phyloP scores from a whole-genome alignment of 176 grass and related monocot species.

The Triticum dicoccoides region DNA sequence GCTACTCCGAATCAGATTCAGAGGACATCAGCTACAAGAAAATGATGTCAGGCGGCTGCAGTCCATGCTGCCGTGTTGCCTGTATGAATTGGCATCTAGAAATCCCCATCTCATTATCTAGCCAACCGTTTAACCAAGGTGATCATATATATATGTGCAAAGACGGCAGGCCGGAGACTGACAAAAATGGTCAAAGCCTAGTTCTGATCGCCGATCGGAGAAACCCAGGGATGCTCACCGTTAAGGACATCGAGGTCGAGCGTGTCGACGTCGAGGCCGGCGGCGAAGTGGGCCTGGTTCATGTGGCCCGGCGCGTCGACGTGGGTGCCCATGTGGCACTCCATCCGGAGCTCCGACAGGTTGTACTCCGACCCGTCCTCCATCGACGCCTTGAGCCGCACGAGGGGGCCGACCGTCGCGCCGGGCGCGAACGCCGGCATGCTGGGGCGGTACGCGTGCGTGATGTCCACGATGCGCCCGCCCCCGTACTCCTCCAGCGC shows the following conservation, averaged over 20 bases:
- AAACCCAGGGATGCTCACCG: conserved; percentile 8
- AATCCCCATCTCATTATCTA: not conserved
- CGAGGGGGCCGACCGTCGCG: conserved; percentile 45
- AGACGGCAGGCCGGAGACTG: not conserved
- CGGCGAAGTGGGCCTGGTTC: conserved; percentile 53
- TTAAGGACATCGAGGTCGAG: conserved; percentile 83
- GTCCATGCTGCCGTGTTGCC: not conserved
- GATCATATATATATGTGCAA: not conserved
- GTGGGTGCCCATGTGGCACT: conserved; percentile 67
- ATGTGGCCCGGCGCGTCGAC: conserved; percentile 67
- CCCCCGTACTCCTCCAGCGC: conserved; percentile 53
- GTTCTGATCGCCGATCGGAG: not conserved
- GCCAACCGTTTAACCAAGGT: no score
- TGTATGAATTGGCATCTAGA: not conserved
- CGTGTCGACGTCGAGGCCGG: conserved; percentile 68
- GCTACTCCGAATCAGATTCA: conserved; percentile 1
- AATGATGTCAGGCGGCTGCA: not conserved
- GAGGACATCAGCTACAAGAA: not conserved
- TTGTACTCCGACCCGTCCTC: conserved; percentile 59
- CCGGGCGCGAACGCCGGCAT: conserved; percentile 46
- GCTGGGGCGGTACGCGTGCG: conserved; percentile 63
- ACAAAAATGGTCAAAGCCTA: not conserved
- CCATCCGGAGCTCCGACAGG: conserved; percentile 64
- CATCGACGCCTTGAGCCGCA: conserved; percentile 63
- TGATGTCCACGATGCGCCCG: conserved; percentile 77